Percentiles rank a stretch among this genome's conserved stretches.
phyloP scores from a whole-genome alignment of 2,329 filamentous ascomycete species.

The Aspergillus ochraceus region DNA sequence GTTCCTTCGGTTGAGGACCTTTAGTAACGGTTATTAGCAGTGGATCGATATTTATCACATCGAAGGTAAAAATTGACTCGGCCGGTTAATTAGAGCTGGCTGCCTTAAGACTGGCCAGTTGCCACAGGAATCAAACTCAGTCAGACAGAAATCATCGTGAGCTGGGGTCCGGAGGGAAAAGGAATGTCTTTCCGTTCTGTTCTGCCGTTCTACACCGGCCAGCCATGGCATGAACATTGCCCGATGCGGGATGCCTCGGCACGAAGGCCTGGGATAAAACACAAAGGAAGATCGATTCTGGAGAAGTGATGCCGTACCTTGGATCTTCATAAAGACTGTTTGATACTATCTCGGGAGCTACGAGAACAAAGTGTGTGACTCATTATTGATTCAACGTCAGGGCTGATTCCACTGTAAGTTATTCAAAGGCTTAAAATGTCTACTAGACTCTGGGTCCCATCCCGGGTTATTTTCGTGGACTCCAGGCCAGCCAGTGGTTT shows the following conservation, averaged over 20 bases:
- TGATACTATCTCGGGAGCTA: too few relatives aligned
- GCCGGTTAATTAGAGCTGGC: not conserved
- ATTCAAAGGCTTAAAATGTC: not conserved
- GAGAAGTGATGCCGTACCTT: not conserved
- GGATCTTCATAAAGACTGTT: not conserved
- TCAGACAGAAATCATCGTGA: too few relatives aligned
- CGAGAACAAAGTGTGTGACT: not conserved
- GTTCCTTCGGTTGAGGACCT: not conserved
- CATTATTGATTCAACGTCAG: not conserved
- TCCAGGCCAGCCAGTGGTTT: conserved; percentile 14
- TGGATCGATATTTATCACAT: not conserved
- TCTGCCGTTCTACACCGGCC: too few relatives aligned
- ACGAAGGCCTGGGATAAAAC: too few relatives aligned
- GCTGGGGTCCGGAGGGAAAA: not conserved
- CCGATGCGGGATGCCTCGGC: not conserved
- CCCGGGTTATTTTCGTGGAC: conserved; percentile 26
- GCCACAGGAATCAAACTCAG: too few relatives aligned
- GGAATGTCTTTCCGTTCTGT: not conserved
- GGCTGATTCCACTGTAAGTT: not conserved
- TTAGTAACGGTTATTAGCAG: not conserved
- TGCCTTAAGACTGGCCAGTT: not conserved
- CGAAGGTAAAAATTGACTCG: not conserved
- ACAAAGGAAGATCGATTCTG: not conserved
- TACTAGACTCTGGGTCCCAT: conserved; percentile 12
- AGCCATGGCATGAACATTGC: not conserved